Conservation (phyloP, 306 rosid genomes). For the Prunus mira region DNA sequence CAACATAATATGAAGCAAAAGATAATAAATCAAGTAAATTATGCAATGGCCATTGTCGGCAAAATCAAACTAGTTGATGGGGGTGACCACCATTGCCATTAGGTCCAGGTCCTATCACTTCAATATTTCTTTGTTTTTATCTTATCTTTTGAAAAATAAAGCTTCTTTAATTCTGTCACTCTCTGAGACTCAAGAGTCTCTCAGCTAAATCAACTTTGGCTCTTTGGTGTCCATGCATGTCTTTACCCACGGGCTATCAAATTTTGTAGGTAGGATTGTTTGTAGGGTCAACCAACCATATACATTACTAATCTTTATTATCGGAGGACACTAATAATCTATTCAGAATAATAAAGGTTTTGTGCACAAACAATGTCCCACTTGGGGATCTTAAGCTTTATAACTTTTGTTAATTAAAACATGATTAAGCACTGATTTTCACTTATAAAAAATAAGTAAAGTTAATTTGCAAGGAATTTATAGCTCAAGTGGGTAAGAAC, state of each 20-base stretch:
- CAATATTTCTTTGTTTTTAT: slow-evolving; percentile 19
- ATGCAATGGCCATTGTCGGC: not conserved
- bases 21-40: no score
- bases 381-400: no score
- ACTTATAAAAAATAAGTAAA: not conserved
- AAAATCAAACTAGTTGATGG: slow-evolving; percentile 16
- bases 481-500: no score
- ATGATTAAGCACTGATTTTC: not conserved
- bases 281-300: slow-evolving; percentile 11
- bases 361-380: no score
- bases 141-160: not conserved
- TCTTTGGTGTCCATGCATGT: slow-evolving; percentile 18
- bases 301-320: not conserved
- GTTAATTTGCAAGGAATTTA: no score
- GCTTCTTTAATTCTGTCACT: slow-evolving; percentile 2
- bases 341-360: no score
- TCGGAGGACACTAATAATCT: no score
- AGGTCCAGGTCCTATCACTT: slow-evolving; percentile 11
- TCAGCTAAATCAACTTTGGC: not conserved
- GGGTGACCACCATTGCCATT: slow-evolving; percentile 6
- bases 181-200: not conserved
- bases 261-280: not conserved
- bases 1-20: no score
- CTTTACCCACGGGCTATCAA: slow-evolving; percentile 5
- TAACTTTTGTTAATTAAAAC: not conserved